Conservation (phyloP, 129 eudicot species). For the Saposhnikovia divaricata region DNA sequence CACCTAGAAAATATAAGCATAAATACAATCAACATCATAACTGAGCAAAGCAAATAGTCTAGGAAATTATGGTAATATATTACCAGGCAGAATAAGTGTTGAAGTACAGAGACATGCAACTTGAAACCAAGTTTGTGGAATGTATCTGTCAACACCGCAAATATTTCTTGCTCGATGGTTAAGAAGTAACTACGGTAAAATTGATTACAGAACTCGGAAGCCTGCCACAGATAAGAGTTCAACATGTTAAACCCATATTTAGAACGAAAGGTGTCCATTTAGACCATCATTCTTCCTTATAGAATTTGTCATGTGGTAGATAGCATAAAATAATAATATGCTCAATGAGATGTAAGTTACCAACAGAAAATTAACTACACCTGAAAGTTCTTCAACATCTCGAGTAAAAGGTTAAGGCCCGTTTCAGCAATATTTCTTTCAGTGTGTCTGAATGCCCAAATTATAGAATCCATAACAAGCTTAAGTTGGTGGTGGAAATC, state of each 20-base stretch:
- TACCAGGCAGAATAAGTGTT: slow-evolving; percentile 86
- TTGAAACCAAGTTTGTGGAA: slow-evolving; percentile 98
- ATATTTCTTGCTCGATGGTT: slow-evolving; percentile 91
- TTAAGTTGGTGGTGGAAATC: slow-evolving; percentile 64
- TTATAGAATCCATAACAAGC: slow-evolving; percentile 96
- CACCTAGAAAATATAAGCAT: slow-evolving; percentile 36
- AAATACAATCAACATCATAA: not conserved
- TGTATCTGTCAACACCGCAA: slow-evolving; percentile 99
- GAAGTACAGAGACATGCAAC: slow-evolving; percentile 88
- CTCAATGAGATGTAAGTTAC: not conserved
- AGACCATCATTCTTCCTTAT: not conserved
- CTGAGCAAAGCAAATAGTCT: not conserved
- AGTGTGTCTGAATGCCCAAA: slow-evolving; percentile 99
- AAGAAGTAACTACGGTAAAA: slow-evolving; percentile 80
- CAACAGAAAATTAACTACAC: slow-evolving; percentile 22
- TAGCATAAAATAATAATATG: too few relatives aligned
- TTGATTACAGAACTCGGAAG: slow-evolving; percentile 79
- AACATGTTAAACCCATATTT: not conserved
- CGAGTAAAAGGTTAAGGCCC: slow-evolving; percentile 87
- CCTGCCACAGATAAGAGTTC: slow-evolving; percentile 32
- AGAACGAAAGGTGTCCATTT: not conserved
- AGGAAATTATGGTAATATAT: not conserved
- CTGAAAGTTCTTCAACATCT: slow-evolving; percentile 95
- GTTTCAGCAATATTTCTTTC: slow-evolving; percentile 97
- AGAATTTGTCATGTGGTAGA: not conserved